Evolutionary conservation across 1,139 yeast genomes (phyloP), one percentile per base, ranked within the genome.

Genomic region (Pichia sp.): DNA sequence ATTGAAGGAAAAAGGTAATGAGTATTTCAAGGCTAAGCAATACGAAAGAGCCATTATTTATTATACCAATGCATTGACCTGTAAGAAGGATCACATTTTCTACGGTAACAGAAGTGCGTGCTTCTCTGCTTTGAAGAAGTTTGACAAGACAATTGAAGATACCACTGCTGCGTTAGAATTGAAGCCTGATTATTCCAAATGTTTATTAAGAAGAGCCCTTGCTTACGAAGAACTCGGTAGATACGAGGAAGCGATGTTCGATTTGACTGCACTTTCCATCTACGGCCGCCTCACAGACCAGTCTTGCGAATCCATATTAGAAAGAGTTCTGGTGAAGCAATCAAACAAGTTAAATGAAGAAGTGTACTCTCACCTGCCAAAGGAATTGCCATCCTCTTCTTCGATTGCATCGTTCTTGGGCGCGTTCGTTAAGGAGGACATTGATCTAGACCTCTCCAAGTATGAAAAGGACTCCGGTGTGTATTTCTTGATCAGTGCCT

Each of bases 21-120:
- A 76, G 53, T 83, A 76, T 56, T 93, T 87, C 75, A 57, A 57
- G 44, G 54, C 53, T 12, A 85, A 87, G 71, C 74, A 85, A 53
- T 87, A 77, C 66, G 76, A 80, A 51, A 75, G 78, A 39, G 98
- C 98, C 42, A 81, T 90, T 63, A 80, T 79, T 47, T 84, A 76
- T 69, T 93, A 93, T 73, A 69, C 87, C 44, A 81, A 80, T 55
- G 98, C 99, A 13, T 75, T 95, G 62, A 69, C 76, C 56, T 76
- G 89, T 65, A 83, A 83, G 66, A 71, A 76, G 58, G 97, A 93
- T 69, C 91, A 97, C 16, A 87, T 91, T 43, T 93, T 80, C 72
- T 91, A 85, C 73, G 89, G 97, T 56, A 91, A 91, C 74, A 81
- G 96, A 71, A 90, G 97, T 25, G 99, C 99, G 19, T 93, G 97